Evolutionary conservation across 768 basidiomycete species (phyloP), one percentile per base, ranked within the genome.

Genomic region (Tulasnella sp.): DNA sequence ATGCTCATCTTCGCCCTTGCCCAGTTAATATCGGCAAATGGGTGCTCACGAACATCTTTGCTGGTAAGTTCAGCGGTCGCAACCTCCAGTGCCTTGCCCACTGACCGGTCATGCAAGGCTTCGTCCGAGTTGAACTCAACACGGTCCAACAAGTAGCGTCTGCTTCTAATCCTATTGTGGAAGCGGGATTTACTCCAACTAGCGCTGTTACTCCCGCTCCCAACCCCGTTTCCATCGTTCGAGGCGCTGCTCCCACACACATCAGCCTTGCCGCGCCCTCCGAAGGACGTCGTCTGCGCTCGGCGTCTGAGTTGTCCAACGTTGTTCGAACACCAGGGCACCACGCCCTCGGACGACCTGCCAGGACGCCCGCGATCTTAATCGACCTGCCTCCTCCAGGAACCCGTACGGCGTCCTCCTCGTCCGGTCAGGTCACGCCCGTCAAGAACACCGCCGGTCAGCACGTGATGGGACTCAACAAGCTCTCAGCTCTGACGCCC

Each of bases 21-120:
- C 12, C 19, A 97, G 95, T 96, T 75, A 96, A 95, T 78, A 83
- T 96, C 62, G 95, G 93, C 0, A 95, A 92, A 81, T 95, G 94
- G 92, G 87, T 93, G 1, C 80, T 96, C 26, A 85, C 90, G 35
- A 96, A 95, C 78, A 80, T 97, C 16, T 97, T 96, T 79, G 78
- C 87, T 37, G 88, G 86, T 2, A 59, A 71, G 75, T 71, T 11
- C 34, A 12, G 42, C 41, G 42, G 6, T 75, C 14, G 29, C 65
- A 17, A 36, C 39, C 16, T n/a, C 19, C 16, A 14, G 9, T 12
- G n/a, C 6, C 4, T 37, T 69, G 66, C 4, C 62, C 37, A 64
- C 8, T 41, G 14, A 41, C 6, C 59, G 34, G 34, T 95, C 17
- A 95, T 95, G 79, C 77, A 86, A 42, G 88, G 86, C 1, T 94